These are phyloP conservation scores for Afroboletus lepidellus DNA, from an alignment of 1,284 basidiomycete species.

Conservation along the genomic window DNA sequence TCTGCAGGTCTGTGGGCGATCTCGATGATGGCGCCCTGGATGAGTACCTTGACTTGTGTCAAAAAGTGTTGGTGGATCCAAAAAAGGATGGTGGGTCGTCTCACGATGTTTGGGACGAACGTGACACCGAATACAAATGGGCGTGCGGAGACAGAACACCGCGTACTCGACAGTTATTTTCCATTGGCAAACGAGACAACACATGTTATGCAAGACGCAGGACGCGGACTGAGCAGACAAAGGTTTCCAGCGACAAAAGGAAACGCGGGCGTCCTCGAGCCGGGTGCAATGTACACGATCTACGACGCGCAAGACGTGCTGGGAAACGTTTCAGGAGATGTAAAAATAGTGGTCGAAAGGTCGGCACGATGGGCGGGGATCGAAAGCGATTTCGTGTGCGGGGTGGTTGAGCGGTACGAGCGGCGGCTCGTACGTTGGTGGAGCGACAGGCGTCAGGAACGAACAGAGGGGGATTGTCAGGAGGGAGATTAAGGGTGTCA, in stretches of 20 bases:
- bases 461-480: background rate
- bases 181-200: conserved; percentile 27
- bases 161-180: conserved; percentile 44
- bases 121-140: conserved; percentile 15
- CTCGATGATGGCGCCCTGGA: conserved; percentile 56
- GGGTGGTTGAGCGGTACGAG: conserved; percentile 60
- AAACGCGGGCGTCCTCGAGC: conserved; percentile 34
- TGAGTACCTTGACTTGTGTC: conserved; percentile 67
- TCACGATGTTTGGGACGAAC: conserved; percentile 11
- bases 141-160: conserved; percentile 15
- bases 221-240: conserved; percentile 1
- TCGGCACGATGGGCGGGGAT: conserved; percentile 55
- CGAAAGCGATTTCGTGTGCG: conserved; percentile 45
- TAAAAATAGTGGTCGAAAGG: conserved; percentile 46
- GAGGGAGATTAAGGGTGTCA: conserved; percentile 13
- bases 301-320: conserved; percentile 58
- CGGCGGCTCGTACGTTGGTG: conserved; percentile 53
- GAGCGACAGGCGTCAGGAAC: conserved; percentile 28
- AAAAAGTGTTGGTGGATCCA: conserved; percentile 48
- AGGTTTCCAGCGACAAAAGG: conserved; percentile 31
- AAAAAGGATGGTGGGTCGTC: conserved; percentile 23
- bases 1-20: conserved; percentile 53
- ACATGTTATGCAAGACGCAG: background rate
- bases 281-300: conserved; percentile 58
- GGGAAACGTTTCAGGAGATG: conserved; percentile 53